Percentiles rank a stretch among this genome's conserved stretches.
These are phyloP conservation scores for Epithemia pelagica DNA, from an alignment of 108 stramenopile genomes.

Conservation along the genomic window DNA sequence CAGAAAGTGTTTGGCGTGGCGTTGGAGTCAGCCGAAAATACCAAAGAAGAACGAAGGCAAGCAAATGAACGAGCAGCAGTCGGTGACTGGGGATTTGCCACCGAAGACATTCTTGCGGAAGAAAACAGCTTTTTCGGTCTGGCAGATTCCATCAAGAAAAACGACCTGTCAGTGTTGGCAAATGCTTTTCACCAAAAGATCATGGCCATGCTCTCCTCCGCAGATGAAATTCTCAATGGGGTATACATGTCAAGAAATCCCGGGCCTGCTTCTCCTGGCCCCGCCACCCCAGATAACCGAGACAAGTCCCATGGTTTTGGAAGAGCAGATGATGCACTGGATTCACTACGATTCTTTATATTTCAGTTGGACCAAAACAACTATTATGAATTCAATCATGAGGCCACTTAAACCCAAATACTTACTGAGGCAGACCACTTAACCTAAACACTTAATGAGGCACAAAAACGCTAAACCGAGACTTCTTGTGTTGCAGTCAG, in stretches of 20 bases:
- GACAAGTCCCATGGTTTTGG: neutral
- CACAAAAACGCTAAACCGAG: neutral
- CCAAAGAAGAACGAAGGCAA: slow-evolving; percentile 43
- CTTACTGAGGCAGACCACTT: too few species aligned
- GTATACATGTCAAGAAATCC: slow-evolving; percentile 20
- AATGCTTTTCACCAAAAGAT: slow-evolving; percentile 50
- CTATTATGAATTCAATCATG: slow-evolving; percentile 40
- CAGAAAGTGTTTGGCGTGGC: slow-evolving; percentile 62
- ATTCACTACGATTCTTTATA: slow-evolving; percentile 66
- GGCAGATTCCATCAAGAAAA: slow-evolving; percentile 43
- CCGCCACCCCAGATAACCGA: neutral
- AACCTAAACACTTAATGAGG: neutral
- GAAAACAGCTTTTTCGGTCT: slow-evolving; percentile 61
- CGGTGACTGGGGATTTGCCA: slow-evolving; percentile 75
- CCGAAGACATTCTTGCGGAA: slow-evolving; percentile 44
- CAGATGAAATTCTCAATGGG: slow-evolving; percentile 50
- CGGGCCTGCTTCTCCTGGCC: slow-evolving; percentile 9
- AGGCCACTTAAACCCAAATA: slow-evolving; percentile 4
- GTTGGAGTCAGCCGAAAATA: slow-evolving; percentile 49
- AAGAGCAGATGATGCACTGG: slow-evolving; percentile 29
- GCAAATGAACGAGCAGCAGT: slow-evolving; percentile 51
- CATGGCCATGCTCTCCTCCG: slow-evolving; percentile 35
- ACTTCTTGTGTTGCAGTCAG: neutral
- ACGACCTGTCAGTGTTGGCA: slow-evolving; percentile 39
- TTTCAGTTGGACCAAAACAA: slow-evolving; percentile 81